A percentile compares a stretch with the other conserved stretches of the same genome.
Conservation (phyloP, 2,329 filamentous ascomycete species). For the Sphaerulina vaccinii region DNA sequence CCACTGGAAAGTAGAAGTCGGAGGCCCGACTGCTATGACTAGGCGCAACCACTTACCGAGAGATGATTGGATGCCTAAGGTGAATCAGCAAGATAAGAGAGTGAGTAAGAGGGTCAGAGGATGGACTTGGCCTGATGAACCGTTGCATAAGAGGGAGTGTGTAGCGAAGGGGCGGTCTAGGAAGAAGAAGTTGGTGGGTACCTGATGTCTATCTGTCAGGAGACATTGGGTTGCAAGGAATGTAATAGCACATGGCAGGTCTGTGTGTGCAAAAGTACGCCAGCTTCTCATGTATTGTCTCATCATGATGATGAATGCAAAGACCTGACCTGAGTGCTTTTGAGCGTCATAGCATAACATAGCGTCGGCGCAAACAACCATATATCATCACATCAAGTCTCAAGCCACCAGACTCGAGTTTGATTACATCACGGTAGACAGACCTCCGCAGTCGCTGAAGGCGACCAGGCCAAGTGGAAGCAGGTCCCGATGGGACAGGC, state of each 20-base stretch:
- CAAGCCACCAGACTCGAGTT: too few species aligned
- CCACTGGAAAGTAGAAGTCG: conserved; percentile 69
- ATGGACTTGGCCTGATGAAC: conserved; percentile 75
- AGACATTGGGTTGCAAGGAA: conserved; percentile 1
- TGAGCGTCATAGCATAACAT: too few species aligned
- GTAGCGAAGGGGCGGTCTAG: conserved; percentile 52
- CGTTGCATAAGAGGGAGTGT: conserved; percentile 68
- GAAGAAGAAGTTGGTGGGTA: conserved; percentile 1
- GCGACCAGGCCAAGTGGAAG: too few species aligned
- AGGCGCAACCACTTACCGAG: conserved; percentile 67
- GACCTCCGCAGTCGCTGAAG: too few species aligned
- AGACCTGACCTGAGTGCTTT: background rate
- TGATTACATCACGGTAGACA: too few species aligned
- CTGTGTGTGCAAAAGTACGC: conserved; percentile 12
- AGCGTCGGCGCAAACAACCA: too few species aligned
- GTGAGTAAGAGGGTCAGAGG: conserved; percentile 71
- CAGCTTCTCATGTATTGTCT: background rate
- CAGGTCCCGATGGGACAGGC: too few species aligned
- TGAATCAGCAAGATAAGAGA: conserved; percentile 70
- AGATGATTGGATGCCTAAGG: conserved; percentile 73
- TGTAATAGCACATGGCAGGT: conserved; percentile 24
- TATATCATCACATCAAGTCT: too few species aligned
- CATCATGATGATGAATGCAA: background rate
- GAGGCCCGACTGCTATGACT: conserved; percentile 70
- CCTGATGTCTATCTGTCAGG: background rate